These are phyloP conservation scores for Vanrija humicola DNA, from an alignment of 1,284 basidiomycete species.

Conservation along the genomic window DNA sequence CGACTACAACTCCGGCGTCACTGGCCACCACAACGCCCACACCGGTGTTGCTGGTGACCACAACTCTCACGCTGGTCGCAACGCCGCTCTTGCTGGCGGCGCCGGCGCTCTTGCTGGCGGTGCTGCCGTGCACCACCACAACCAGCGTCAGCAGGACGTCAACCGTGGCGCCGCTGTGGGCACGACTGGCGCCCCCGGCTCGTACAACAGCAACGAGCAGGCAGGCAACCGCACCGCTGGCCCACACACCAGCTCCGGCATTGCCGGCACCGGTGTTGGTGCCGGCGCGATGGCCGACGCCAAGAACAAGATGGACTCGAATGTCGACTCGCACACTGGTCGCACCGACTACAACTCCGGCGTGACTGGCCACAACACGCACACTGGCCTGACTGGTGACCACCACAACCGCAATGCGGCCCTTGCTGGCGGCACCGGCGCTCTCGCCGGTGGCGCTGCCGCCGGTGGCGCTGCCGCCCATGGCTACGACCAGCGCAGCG, in stretches of 20 bases:
- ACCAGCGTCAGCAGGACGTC: background rate
- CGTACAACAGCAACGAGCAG: background rate
- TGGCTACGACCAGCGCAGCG: too few species aligned
- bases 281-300: too few species aligned
- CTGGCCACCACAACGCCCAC: constrained; percentile 53
- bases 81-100: background rate
- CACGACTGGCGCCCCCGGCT: background rate
- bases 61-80: constrained; percentile 43
- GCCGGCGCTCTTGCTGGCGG: background rate
- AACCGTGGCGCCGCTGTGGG: too few species aligned
- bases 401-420: background rate
- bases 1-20: background rate
- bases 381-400: background rate
- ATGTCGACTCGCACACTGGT: too few species aligned
- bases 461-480: too few species aligned
- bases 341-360: background rate
- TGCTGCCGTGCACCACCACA: background rate
- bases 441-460: too few species aligned
- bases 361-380: too few species aligned
- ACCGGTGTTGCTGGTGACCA: constrained; percentile 53
- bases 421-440: background rate
- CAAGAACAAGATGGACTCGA: too few species aligned
- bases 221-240: background rate
- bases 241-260: too few species aligned
- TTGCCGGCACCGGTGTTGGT: too few species aligned